Percentiles rank a stretch among this genome's conserved stretches.
phyloP scores from a whole-genome alignment of 768 basidiomycete genomes.

The Boletus rubroflammeus region DNA sequence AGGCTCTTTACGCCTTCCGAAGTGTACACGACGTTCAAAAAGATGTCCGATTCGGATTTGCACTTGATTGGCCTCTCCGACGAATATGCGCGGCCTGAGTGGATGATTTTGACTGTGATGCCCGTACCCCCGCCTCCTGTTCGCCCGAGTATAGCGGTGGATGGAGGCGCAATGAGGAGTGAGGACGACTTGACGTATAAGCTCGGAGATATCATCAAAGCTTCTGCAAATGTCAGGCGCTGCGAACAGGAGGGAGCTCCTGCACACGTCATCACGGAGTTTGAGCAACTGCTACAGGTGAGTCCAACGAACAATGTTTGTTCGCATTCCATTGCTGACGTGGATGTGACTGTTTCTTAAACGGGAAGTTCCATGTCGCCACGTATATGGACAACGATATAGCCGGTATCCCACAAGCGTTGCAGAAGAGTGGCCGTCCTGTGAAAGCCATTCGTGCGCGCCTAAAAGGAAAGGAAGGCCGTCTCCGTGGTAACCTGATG shows the following conservation, averaged over 20 bases:
- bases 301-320: constrained; percentile 14
- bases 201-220: constrained; percentile 93
- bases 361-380: constrained; percentile 86
- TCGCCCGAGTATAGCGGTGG: constrained; percentile 95
- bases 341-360: background rate
- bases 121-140: constrained; percentile 98
- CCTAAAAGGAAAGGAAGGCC: constrained; percentile 98
- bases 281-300: constrained; percentile 93
- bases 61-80: constrained; percentile 88
- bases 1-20: constrained; percentile 80
- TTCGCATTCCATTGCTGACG: background rate
- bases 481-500: constrained; percentile 97
- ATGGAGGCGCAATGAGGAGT: constrained; percentile 93
- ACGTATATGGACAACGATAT: constrained; percentile 99
- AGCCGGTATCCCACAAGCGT: constrained; percentile 93
- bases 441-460: constrained; percentile 98
- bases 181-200: constrained; percentile 99
- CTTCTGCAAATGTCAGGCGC: constrained; percentile 85
- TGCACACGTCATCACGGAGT: constrained; percentile 91
- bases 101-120: constrained; percentile 99
- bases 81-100: constrained; percentile 95
- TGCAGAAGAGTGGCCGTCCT: constrained; percentile 96
- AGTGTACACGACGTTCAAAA: constrained; percentile 92
- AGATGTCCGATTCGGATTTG: constrained; percentile 88
- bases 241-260: constrained; percentile 97